Base-by-base conservation (phyloP, 192 early-diverging fungal species). In the Bifiguratus adelaidae region DNA sequence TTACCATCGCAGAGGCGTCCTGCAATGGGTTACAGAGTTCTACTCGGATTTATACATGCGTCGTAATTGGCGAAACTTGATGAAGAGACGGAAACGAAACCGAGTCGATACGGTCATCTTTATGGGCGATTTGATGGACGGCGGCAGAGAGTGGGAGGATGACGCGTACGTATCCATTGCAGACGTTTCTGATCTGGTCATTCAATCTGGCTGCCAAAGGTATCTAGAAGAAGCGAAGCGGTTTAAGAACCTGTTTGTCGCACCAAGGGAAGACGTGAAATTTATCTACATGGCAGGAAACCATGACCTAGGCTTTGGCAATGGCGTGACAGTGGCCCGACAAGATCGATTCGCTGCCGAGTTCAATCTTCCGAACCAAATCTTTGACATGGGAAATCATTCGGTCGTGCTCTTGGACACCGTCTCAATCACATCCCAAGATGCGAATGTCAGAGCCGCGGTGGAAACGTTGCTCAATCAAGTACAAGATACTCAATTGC, bases 301-400 rank as follows among this genome's bases (percentile, higher is more conserved):
- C 62, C 94, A 97, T 58, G 94, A 97, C 58, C 80, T 93, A 35
- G 94, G 94, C 0, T 86, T 86, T 29, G 81, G 86, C 13, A 66
- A 81, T 42, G 68, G 68, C 0, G 48, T 89, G 12, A 53, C 73
- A 18, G 32, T 15, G 0, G 4, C 21, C 0, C 68, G 71, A 7
- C 47, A 76, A 15, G 30, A 46, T 0, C 56, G 82, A 18, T 85
- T 74, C 44, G 58, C 70, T 23, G 26, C 41, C 20, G 41, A 58
- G 16, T 75, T 76, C 47, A 82, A 82, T 1, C 63, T 70, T 5
- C 61, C 67, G 8, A 83, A 76, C 28, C 77, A 77, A 26, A 57
- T 71, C 6, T 18, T 80, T 2, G 19, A 52, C 2, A 30, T 80
- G 0, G 76, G 64, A 5, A 73, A 71, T 47, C 83, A 92, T 55